A percentile compares a stretch with the other conserved stretches of the same genome.
These are phyloP conservation scores for Phytophthora citrophthora DNA, from an alignment of 352 stramenopile species.

Conservation along the genomic window DNA sequence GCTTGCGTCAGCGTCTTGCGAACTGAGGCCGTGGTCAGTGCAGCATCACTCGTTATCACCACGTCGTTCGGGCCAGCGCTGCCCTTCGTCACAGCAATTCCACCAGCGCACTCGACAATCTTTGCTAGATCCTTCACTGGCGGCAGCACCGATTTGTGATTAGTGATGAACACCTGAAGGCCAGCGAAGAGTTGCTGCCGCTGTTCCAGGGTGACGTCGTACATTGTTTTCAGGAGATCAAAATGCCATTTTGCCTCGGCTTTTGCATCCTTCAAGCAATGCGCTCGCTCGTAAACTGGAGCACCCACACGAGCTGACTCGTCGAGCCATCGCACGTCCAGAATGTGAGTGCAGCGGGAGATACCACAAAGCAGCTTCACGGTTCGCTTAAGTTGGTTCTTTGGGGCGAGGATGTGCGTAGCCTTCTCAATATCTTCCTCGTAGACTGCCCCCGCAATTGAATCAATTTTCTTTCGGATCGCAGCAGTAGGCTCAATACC, in stretches of 20 bases:
- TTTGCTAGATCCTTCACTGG: constrained; percentile 56
- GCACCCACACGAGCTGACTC: constrained; percentile 50
- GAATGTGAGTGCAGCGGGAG: constrained; percentile 58
- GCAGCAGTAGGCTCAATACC: constrained; percentile 49
- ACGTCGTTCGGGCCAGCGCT: constrained; percentile 35
- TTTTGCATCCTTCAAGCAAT: constrained; percentile 50
- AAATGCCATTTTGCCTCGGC: constrained; percentile 63
- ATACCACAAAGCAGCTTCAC: constrained; percentile 70
- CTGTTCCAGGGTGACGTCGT: constrained; percentile 35
- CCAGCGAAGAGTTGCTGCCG: constrained; percentile 47
- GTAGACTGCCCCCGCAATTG: constrained; percentile 48
- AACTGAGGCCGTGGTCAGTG: constrained; percentile 38
- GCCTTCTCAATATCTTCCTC: constrained; percentile 53
- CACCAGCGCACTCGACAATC: constrained; percentile 61
- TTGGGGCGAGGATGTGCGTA: constrained; percentile 56
- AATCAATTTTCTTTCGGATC: constrained; percentile 52
- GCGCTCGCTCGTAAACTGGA: constrained; percentile 41
- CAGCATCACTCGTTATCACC: constrained; percentile 51
- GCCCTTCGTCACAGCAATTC: constrained; percentile 38
- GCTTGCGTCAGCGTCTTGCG: constrained; percentile 43
- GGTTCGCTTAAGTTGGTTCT: constrained; percentile 56
- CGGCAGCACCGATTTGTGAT: constrained; percentile 57
- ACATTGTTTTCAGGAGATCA: constrained; percentile 57
- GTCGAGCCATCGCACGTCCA: constrained; percentile 61
- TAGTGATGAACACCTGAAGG: constrained; percentile 52